Base-by-base conservation (phyloP, 2,329 filamentous ascomycete species). In the Parafenestella ontariensis region DNA sequence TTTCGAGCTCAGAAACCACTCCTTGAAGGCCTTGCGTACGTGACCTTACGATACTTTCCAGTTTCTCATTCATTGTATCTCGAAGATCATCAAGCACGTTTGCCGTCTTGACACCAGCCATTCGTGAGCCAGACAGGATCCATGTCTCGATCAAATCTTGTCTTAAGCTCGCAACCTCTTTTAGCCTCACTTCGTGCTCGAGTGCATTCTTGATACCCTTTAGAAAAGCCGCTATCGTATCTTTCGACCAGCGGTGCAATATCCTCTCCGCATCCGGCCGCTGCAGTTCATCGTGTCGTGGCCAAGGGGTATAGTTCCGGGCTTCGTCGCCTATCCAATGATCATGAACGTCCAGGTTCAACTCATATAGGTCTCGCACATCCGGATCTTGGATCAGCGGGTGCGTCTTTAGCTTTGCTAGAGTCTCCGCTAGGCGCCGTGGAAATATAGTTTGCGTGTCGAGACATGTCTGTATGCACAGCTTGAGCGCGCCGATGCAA, bases 281-380 rank as follows among this genome's bases (percentile, higher is more conserved):
- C 21, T 77, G 69, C 5, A 82, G 65, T 61, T 95, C 90, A 61
- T 93, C 91, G 65, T 96, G 88, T 26, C 90, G 87, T 31, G 96
- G 90, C 78, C 92, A 96, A 0, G 93, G 93, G 0, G 88, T 94
- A 70, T 96, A 97, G 61, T 89, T 89, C 42, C 85, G 86, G 37
- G 96, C 90, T 56, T 96, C 91, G 7, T 92, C 87, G 17, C 89
- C 84, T 58, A 95, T 90, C 90, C 92, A 96, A 18, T 83, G 83
- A 59, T 88, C 86, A 66, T 91, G 87, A 9, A 95, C 78, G 68
- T 96, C 92, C 23, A 97, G 78, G 31, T 90, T 85, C 11, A 96
- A 78, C 15, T 88, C 89, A 60, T 90, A 86, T 1, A 95, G 75
- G 1, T 79, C 76, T 49, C 83, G 82, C 17, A 97, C 79, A 1